Percentiles rank a stretch among this genome's conserved stretches.
phyloP scores from a whole-genome alignment of 2,329 filamentous ascomycete species.

The Penicillium palitans region DNA sequence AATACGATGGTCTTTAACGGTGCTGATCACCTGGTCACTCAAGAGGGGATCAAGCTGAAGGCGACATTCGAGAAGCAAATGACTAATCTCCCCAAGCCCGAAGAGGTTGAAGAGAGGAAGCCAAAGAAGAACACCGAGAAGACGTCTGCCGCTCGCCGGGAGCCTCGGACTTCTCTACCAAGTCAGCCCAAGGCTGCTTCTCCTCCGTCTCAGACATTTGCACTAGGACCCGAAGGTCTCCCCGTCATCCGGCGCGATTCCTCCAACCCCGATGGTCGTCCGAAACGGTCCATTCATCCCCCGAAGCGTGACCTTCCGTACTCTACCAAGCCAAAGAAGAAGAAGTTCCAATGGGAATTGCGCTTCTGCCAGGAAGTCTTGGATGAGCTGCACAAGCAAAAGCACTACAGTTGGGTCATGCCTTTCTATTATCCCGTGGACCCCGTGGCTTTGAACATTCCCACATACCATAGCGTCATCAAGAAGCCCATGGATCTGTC shows the following conservation, averaged over 20 bases:
- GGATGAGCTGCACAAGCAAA: slow-evolving; percentile 72
- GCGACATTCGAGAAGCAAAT: slow-evolving; percentile 62
- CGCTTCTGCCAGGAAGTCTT: slow-evolving; percentile 85
- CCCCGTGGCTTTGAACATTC: slow-evolving; percentile 89
- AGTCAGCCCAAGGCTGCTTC: slow-evolving; percentile 37
- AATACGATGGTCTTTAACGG: slow-evolving; percentile 87
- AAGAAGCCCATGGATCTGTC: slow-evolving; percentile 95
- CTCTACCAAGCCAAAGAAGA: slow-evolving; percentile 79
- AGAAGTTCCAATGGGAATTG: slow-evolving; percentile 85
- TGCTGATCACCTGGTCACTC: slow-evolving; percentile 69
- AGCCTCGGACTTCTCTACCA: slow-evolving; percentile 48
- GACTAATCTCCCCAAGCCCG: slow-evolving; percentile 58
- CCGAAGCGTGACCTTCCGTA: slow-evolving; percentile 94
- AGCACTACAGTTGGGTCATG: slow-evolving; percentile 66
- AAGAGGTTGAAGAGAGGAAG: slow-evolving; percentile 64
- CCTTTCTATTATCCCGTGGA: slow-evolving; percentile 86
- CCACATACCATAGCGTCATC: slow-evolving; percentile 87
- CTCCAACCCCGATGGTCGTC: slow-evolving; percentile 72
- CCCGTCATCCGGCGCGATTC: slow-evolving; percentile 85
- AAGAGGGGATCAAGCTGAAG: slow-evolving; percentile 62
- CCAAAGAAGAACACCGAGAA: slow-evolving; percentile 47
- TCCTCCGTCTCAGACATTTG: slow-evolving; percentile 61
- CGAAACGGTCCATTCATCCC: slow-evolving; percentile 90
- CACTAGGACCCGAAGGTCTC: slow-evolving; percentile 72
- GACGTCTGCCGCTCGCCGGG: slow-evolving; percentile 49